Evolutionary conservation across 306 rosid species (phyloP), one percentile per base, ranked within the genome.

Genomic region (Glycyrrhiza uralensis): DNA sequence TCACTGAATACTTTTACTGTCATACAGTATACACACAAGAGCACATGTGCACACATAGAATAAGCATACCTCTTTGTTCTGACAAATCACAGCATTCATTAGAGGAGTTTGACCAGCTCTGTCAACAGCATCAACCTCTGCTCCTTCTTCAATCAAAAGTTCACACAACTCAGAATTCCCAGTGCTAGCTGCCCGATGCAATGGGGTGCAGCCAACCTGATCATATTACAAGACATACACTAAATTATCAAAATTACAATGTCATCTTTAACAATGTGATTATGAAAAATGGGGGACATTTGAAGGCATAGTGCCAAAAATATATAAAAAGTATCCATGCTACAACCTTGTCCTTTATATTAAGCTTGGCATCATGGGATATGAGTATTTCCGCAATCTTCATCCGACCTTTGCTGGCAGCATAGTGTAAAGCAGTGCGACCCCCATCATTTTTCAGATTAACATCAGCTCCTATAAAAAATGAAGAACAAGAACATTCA

Each of bases 101-200:
- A 93, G 81, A 66, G 97, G 89, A 59, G 97, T 90, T 82, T 93
- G 96, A 45, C 97, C 97, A 70, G 81, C 76, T 78, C 74, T 87
- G 61, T 93, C 98, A 64, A 66, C 84, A 41, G 86, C 84, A 73
- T 94, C 98, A 71, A 94, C 79, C 50, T 94, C 95, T n/a, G 98
- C 98, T 35, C 97, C 98, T 86, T 94, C 96, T 85, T 94, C 98
- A 54, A 94, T 86, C 38, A 94, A 72, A 82, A 86, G 62, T 57
- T 94, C 98, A 68, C 98, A 94, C 79, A 94, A 2, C 60, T 89
- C 90, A 38, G 92, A 83, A 30, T 87, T 87, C 57, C 96, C 97
- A 1, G 90, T 91, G 90, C 97, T 81, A 47, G 97, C 96, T 32
- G 98, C 97, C 12, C 98, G 81, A 74, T 94, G 97, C 87, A 94